Evolutionary conservation across 345 rosid genomes (phyloP).

Genomic region (Sapria himalayana): DNA sequence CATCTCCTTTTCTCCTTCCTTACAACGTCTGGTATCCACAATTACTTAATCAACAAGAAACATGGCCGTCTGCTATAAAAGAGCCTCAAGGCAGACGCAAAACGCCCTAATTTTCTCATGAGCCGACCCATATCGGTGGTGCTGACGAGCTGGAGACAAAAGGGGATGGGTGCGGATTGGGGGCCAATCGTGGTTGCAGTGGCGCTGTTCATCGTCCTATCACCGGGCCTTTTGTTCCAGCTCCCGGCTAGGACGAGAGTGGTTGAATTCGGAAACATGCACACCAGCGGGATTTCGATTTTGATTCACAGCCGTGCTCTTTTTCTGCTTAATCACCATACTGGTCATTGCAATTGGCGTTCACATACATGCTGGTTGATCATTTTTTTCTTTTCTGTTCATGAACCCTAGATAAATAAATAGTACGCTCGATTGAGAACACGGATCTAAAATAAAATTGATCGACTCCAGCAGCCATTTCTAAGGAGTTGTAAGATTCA

Average conservation of each 20-base stretch:
- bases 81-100: too few relatives aligned
- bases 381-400: not conserved
- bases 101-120: too few relatives aligned
- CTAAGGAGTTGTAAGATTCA: not conserved
- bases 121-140: too few relatives aligned
- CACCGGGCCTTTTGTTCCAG: constrained; percentile 85
- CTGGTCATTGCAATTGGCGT: constrained; percentile 52
- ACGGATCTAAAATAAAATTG: too few relatives aligned
- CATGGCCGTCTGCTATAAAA: too few relatives aligned
- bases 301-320: constrained; percentile 71
- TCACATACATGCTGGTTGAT: constrained; percentile 30
- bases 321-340: constrained; percentile 62
- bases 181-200: constrained; percentile 59
- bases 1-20: too few relatives aligned
- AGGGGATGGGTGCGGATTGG: constrained; percentile 61
- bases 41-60: too few relatives aligned
- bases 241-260: constrained; percentile 55
- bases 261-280: constrained; percentile 87
- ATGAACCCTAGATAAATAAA: too few relatives aligned
- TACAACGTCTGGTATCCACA: too few relatives aligned
- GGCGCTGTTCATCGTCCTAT: constrained; percentile 51
- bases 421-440: too few relatives aligned
- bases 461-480: not conserved
- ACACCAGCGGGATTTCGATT: constrained; percentile 72
- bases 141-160: not conserved